Evolutionary conservation across 495 filamentous ascomycete genomes (phyloP).

Genomic region (Aspergillus kassunensis): DNA sequence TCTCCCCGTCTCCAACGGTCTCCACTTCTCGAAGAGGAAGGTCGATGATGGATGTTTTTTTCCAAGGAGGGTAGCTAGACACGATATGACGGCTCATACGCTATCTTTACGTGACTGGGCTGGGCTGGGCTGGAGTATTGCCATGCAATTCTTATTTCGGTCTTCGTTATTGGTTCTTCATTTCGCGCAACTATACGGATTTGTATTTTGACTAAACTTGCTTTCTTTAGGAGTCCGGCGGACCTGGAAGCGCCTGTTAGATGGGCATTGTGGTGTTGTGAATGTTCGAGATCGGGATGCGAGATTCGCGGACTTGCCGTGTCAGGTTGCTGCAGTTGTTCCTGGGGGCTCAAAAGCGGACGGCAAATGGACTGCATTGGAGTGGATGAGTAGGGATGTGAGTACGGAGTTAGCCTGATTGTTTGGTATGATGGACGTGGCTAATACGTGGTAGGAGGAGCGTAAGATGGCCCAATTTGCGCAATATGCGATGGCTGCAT

Average conservation of each 20-base stretch:
- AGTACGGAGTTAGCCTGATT: slow-evolving; percentile 3
- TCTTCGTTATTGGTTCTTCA: neutral
- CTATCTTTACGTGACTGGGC: neutral
- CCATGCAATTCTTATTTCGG: slow-evolving; percentile 2
- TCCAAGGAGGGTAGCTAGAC: slow-evolving; percentile 19
- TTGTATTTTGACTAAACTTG: too few species aligned
- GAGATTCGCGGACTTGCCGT: slow-evolving; percentile 66
- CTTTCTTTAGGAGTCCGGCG: slow-evolving; percentile 55
- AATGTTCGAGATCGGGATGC: slow-evolving; percentile 58
- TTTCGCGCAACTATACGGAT: neutral
- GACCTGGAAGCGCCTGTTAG: slow-evolving; percentile 78
- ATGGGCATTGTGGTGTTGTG: slow-evolving; percentile 73
- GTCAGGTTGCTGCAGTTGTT: slow-evolving; percentile 79
- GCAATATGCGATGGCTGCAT: slow-evolving; percentile 84
- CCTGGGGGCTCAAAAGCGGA: slow-evolving; percentile 54
- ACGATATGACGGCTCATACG: slow-evolving; percentile 1
- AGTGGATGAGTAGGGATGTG: slow-evolving; percentile 67
- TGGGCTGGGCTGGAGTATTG: neutral
- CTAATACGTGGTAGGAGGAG: slow-evolving; percentile 51
- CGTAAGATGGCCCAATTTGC: slow-evolving; percentile 87
- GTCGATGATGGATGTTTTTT: slow-evolving; percentile 16
- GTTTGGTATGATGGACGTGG: neutral
- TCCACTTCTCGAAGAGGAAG: slow-evolving; percentile 26
- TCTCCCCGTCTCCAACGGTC: slow-evolving; percentile 10
- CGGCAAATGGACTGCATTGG: slow-evolving; percentile 67